These are phyloP conservation scores for Botrytis medusae DNA, from an alignment of 2,329 filamentous ascomycete species.

Conservation along the genomic window DNA sequence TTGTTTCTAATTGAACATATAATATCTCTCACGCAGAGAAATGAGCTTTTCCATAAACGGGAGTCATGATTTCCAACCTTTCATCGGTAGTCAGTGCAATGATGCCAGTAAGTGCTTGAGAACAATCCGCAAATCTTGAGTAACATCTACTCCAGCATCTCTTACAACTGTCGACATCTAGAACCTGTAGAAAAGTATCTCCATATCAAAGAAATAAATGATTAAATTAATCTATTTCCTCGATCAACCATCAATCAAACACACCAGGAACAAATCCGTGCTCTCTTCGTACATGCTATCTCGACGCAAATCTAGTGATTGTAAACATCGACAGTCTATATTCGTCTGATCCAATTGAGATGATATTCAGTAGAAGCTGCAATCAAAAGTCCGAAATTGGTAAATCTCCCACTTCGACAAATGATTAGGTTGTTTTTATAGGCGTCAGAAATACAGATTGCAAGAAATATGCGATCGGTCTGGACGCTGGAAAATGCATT, in stretches of 20 bases:
- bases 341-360: not conserved
- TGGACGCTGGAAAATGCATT: not conserved
- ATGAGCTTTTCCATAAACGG: too few relatives aligned
- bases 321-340: not conserved
- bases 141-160: not conserved
- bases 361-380: not conserved
- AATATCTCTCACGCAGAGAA: not conserved
- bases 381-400: too few relatives aligned
- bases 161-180: not conserved
- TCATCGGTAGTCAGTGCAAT: not conserved
- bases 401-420: not conserved
- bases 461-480: not conserved
- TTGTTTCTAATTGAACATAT: too few relatives aligned
- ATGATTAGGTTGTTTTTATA: not conserved
- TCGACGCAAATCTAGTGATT: not conserved
- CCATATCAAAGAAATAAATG: too few relatives aligned
- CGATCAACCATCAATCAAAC: too few relatives aligned
- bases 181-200: not conserved
- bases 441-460: not conserved
- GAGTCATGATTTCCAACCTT: not conserved
- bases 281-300: not conserved
- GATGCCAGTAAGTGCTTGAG: not conserved
- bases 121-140: not conserved
- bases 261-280: too few relatives aligned
- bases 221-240: not conserved